Percentiles rank a stretch among this genome's conserved stretches.
Evolutionary conservation across 495 filamentous ascomycete species (phyloP).

Genomic region (Penicillium daleae): DNA sequence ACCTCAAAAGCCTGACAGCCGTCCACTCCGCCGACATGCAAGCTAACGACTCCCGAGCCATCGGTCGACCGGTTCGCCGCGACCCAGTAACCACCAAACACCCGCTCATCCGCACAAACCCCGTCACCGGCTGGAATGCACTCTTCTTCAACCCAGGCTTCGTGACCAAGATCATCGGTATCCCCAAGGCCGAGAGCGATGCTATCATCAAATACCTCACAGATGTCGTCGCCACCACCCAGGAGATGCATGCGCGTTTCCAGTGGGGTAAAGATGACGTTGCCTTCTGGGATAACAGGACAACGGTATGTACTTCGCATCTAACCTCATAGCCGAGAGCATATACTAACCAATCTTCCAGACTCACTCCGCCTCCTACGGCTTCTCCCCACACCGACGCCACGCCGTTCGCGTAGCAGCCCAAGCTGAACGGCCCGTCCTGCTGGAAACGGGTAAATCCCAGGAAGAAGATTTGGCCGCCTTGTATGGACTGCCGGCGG

Average conservation of each 20-base stretch:
- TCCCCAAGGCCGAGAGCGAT: constrained; percentile 68
- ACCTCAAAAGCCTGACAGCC: constrained; percentile 71
- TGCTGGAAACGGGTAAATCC: constrained; percentile 56
- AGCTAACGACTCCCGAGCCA: constrained; percentile 62
- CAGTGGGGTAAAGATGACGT: constrained; percentile 72
- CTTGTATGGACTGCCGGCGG: constrained; percentile 52
- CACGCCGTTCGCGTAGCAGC: constrained; percentile 64
- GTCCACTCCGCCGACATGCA: constrained; percentile 74
- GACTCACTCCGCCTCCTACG: constrained; percentile 65
- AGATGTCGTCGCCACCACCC: constrained; percentile 62
- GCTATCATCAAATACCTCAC: constrained; percentile 67
- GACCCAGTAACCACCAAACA: constrained; percentile 69
- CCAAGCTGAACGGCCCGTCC: constrained; percentile 60
- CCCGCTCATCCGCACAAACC: constrained; percentile 72
- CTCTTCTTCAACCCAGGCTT: constrained; percentile 81
- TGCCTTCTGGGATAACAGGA: constrained; percentile 77
- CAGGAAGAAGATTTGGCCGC: constrained; percentile 61
- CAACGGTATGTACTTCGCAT: constrained; percentile 48
- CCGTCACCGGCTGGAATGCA: constrained; percentile 75
- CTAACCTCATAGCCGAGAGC: not conserved
- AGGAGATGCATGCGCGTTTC: constrained; percentile 72
- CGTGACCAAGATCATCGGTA: constrained; percentile 70
- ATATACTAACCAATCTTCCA: constrained; percentile 23
- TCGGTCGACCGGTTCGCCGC: constrained; percentile 66
- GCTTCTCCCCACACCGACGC: constrained; percentile 63